Base-by-base conservation (phyloP, 768 basidiomycete genomes). In the Suillus occidentalis region DNA sequence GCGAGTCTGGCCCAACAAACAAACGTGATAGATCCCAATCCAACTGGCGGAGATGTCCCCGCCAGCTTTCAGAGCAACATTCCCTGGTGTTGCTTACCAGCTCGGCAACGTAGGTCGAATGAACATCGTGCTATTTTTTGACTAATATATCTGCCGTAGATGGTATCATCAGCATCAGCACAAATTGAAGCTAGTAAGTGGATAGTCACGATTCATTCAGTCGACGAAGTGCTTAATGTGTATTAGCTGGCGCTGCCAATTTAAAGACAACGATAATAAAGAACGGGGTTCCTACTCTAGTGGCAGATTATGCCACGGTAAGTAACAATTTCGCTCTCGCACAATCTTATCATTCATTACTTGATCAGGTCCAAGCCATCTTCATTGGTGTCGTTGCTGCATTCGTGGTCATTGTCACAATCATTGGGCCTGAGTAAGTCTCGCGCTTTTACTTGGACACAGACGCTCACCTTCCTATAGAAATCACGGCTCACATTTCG, bases 11-110 rank as follows among this genome's bases (percentile, higher is more conserved):
- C 13, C 47, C 6, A 9, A 22, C 37, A 57, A 25, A 6, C 40
- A n/a, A 56, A 34, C 16, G 28, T 60, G 81, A 14, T 50, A 50
- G 82, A 83, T 87, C 73, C 93, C 94, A 2, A 90, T 94, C 70
- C 90, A 89, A 74, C 81, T 96, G 25, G 83, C 87, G 14, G 94
- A 97, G 76, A 83, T 94, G 78, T 90, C 91, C 0, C 95, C 95
- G 2, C 90, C 92, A 5, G 94, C 92, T 0, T 96, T 95, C 83
- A 83, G 95, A 63, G 91, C 93, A 4, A 90, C 90, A 2, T 95
- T 94, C 82, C 90, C 91, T 45, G 94, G 94, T 65, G 86, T 93
- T 1, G 86, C 90, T 3, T 95, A 95, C 76, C 94, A 94, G 70
- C 69, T 94, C 31, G 92, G 94, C 50, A 94, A 92, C 76, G 83